phyloP scores from a whole-genome alignment of 495 filamentous ascomycete genomes.

The Cercophora samala region DNA sequence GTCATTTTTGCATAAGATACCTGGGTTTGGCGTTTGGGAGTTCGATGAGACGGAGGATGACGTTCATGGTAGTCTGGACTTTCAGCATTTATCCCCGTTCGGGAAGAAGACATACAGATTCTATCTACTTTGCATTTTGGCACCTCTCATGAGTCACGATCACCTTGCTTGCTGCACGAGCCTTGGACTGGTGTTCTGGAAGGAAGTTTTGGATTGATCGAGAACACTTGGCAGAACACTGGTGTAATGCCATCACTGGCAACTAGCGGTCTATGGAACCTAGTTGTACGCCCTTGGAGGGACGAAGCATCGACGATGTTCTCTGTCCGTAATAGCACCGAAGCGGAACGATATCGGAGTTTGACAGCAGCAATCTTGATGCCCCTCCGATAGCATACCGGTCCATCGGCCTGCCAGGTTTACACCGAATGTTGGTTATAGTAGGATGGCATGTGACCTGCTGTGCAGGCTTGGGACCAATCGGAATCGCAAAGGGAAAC shows the following conservation, averaged over 20 bases:
- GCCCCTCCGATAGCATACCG: not conserved
- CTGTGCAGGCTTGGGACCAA: not conserved
- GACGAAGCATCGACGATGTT: not conserved
- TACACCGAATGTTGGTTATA: not conserved
- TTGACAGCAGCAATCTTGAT: not conserved
- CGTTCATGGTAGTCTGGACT: not conserved
- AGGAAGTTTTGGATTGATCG: not conserved
- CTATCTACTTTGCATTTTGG: not conserved
- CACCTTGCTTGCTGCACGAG: not conserved
- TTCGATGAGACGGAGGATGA: not conserved
- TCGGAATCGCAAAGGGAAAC: not conserved
- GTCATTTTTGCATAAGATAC: not conserved
- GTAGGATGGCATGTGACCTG: not conserved
- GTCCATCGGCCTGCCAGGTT: not conserved
- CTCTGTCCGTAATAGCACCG: not conserved
- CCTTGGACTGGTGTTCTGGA: not conserved
- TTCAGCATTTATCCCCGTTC: not conserved
- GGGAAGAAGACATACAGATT: not conserved
- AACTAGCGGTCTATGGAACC: not conserved
- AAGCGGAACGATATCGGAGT: conserved; percentile 4
- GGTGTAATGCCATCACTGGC: not conserved
- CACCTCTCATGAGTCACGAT: not conserved
- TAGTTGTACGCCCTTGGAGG: not conserved
- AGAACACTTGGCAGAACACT: not conserved
- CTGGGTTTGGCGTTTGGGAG: not conserved